Base-by-base conservation (phyloP, 371 early-diverging fungal genomes). In the Umbelopsis sp. region DNA sequence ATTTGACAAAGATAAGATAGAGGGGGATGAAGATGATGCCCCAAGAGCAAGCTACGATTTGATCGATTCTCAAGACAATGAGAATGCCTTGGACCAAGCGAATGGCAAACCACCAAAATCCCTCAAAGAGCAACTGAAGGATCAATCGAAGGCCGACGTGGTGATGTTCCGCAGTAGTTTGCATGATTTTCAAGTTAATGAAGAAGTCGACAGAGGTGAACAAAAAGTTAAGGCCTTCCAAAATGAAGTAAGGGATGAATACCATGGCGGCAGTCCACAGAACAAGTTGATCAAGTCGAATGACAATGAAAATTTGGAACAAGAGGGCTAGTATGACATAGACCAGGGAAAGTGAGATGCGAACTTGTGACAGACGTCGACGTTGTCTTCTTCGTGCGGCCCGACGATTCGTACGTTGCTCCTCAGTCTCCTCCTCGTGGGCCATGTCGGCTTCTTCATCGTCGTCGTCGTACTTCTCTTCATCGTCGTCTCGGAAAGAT, bases 1-100 rank as follows among this genome's bases (percentile, higher is more conserved):
- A 89, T 71, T 87, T 85, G 68, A 89, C 53, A 6, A 86, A 89
- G 22, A 87, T 78, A 24, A 94, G 71, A 72, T 93, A 95, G 11
- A 88, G 69, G 0, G 97, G 97, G 22, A 89, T 85, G 73, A 96
- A 95, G 12, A 93, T 85, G n/a, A 92, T 65, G 0, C 73, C 88
- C 94, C 94, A 93, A n/a, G 86, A 85, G 69, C 83, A 85, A 10
- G 72, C 75, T 63, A 87, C 79, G 14, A 76, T 52, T 11, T 76
- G 73, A 75, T 91, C 87, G 67, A 92, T 79, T 45, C 88, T 86
- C 22, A 87, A 70, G 35, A 86, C 79, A 6, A 95, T 77, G 29
- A 95, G 75, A 12, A 91, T 69, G 41, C 84, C 83, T 65, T 85
- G 78, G 29, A 75, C 63, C 18, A 92, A 25, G 16, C 94, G 86